Evolutionary conservation across 1,284 basidiomycete genomes (phyloP).

Genomic region (Puccinia sorghi): DNA sequence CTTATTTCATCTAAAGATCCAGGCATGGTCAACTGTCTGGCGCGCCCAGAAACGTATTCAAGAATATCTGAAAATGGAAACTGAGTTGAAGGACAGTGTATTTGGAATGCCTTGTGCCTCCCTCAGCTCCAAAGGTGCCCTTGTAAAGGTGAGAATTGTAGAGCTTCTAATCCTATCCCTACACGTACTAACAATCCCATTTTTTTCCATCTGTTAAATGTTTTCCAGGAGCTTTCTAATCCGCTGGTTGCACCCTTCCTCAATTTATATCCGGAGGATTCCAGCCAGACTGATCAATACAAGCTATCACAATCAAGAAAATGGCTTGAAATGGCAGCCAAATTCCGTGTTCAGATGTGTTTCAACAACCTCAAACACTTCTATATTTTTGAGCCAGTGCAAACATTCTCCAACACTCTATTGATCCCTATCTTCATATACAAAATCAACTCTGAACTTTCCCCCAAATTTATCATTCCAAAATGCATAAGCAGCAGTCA

Average conservation of each 20-base stretch:
- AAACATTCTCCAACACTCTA: neutral
- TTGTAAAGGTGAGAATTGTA: neutral
- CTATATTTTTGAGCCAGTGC: neutral
- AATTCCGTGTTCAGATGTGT: slow-evolving; percentile 17
- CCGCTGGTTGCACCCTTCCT: neutral
- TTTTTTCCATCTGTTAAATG: too few relatives aligned
- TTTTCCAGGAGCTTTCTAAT: neutral
- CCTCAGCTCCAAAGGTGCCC: neutral
- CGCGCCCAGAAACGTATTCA: neutral
- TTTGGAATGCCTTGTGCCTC: neutral
- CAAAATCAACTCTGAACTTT: neutral
- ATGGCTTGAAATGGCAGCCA: slow-evolving; percentile 5
- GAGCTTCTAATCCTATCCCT: too few relatives aligned
- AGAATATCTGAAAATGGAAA: neutral
- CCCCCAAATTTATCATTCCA: slow-evolving; percentile 1
- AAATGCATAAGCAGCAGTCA: neutral
- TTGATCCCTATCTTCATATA: slow-evolving; percentile 3
- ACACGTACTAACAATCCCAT: too few relatives aligned
- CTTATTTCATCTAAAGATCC: neutral
- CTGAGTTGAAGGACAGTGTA: neutral
- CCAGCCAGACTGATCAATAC: neutral
- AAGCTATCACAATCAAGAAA: slow-evolving; percentile 21
- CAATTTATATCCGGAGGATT: neutral
- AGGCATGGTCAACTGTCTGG: neutral
- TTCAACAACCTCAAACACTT: slow-evolving; percentile 15